Evolutionary conservation across 78 protist species (phyloP).

Genomic region (Dictyostelium capitatum): DNA sequence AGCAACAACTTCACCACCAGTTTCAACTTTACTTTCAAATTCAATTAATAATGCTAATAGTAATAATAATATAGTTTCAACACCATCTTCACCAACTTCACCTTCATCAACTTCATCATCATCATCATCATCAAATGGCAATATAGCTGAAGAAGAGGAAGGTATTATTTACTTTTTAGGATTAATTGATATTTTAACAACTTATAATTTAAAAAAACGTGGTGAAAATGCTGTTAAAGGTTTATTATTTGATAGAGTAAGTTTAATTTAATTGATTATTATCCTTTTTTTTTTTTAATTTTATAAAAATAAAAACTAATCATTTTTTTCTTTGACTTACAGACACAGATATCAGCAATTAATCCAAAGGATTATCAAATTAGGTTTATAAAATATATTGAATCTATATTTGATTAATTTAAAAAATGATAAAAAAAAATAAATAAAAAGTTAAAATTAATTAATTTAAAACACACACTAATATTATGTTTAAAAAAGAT

Average conservation of each 20-base stretch:
- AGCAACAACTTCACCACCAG: background rate
- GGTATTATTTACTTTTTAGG: slow-evolving; percentile 75
- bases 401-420: slow-evolving; percentile 34
- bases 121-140: background rate
- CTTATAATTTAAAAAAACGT: slow-evolving; percentile 79
- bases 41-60: background rate
- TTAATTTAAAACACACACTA: background rate
- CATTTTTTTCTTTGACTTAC: background rate
- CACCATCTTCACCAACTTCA: background rate
- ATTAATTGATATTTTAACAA: slow-evolving; percentile 75
- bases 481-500: background rate
- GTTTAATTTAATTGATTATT: background rate
- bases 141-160: slow-evolving; percentile 3
- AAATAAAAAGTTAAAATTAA: background rate
- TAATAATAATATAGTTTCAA: background rate
- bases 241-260: slow-evolving; percentile 72
- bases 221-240: slow-evolving; percentile 84
- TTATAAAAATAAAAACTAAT: background rate
- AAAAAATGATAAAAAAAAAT: background rate
- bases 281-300: background rate
- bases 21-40: background rate
- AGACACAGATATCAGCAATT: slow-evolving; percentile 69
- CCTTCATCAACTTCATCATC: background rate
- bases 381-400: slow-evolving; percentile 55
- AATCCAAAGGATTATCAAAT: slow-evolving; percentile 64